Evolutionary conservation across 2,329 filamentous ascomycete species (phyloP).

Genomic region (Anthostomella pinea): DNA sequence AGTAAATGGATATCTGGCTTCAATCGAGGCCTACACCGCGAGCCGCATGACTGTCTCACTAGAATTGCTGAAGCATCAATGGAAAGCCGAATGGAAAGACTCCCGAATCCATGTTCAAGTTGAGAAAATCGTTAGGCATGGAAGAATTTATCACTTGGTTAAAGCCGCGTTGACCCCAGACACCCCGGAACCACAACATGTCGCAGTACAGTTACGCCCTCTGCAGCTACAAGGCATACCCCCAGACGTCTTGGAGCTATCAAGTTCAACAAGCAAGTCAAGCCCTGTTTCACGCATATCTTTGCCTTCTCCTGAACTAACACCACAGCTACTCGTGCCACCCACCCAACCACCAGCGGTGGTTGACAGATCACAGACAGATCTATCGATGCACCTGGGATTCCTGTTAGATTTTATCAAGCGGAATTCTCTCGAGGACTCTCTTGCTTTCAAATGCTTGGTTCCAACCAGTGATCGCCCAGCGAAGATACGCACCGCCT

Average conservation of each 20-base stretch:
- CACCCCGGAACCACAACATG: no score
- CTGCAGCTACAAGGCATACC: background rate
- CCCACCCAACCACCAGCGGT: background rate
- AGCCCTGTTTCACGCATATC: no score
- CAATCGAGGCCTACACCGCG: background rate
- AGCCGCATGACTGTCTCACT: background rate
- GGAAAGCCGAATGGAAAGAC: background rate
- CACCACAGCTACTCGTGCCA: no score
- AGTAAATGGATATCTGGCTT: slow-evolving; percentile 7
- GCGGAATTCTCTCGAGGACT: background rate
- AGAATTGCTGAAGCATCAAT: slow-evolving; percentile 4
- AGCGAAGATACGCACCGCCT: slow-evolving; percentile 2
- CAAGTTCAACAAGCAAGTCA: no score
- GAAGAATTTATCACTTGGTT: slow-evolving; percentile 5
- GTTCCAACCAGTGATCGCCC: background rate
- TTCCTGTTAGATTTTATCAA: slow-evolving; percentile 3
- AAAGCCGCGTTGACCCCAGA: slow-evolving; percentile 3
- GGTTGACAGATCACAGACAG: background rate
- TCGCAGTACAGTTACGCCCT: no score
- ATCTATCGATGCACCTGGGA: background rate
- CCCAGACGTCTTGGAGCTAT: no score
- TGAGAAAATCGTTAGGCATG: slow-evolving; percentile 3
- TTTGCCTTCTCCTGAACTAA: no score
- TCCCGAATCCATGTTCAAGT: slow-evolving; percentile 1
- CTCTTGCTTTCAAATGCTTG: background rate